A percentile compares a stretch with the other conserved stretches of the same genome.
Conservation (phyloP, 306 rosid species). For the Fragaria vesca region DNA sequence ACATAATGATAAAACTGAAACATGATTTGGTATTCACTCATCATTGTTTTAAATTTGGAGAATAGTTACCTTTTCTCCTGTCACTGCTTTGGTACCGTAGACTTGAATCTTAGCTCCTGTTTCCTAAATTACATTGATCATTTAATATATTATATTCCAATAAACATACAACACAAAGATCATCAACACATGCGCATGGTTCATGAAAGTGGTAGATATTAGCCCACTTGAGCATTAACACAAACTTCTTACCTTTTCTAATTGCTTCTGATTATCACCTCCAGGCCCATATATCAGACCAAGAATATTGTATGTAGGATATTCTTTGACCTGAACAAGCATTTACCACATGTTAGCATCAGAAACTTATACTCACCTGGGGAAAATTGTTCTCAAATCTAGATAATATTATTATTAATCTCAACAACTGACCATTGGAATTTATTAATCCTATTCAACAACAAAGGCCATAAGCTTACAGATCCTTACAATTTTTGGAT, state of each 20-base stretch:
- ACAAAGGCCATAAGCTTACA: neutral
- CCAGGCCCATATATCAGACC: conserved; percentile 71
- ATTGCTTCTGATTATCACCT: conserved; percentile 80
- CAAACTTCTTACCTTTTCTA: conserved; percentile 67
- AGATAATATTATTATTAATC: neutral
- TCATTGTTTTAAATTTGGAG: neutral
- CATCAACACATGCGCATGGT: conserved; percentile 2
- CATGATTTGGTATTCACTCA: neutral
- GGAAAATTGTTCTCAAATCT: neutral
- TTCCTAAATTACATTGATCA: conserved; percentile 52
- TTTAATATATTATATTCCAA: neutral
- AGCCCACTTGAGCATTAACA: neutral
- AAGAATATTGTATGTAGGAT: conserved; percentile 75
- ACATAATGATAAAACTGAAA: neutral
- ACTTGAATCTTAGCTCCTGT: conserved; percentile 82
- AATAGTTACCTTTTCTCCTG: conserved; percentile 61
- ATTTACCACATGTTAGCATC: conserved; percentile 26
- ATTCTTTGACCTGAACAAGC: conserved; percentile 64
- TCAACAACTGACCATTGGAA: neutral
- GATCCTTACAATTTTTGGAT: conserved; percentile 1
- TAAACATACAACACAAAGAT: neutral
- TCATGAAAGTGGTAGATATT: neutral
- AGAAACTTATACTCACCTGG: neutral
- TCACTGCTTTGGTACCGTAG: conserved; percentile 63
- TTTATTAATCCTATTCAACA: neutral